Evolutionary conservation across 2,329 filamentous ascomycete species (phyloP).

Genomic region (Knoxdaviesia proteae): DNA sequence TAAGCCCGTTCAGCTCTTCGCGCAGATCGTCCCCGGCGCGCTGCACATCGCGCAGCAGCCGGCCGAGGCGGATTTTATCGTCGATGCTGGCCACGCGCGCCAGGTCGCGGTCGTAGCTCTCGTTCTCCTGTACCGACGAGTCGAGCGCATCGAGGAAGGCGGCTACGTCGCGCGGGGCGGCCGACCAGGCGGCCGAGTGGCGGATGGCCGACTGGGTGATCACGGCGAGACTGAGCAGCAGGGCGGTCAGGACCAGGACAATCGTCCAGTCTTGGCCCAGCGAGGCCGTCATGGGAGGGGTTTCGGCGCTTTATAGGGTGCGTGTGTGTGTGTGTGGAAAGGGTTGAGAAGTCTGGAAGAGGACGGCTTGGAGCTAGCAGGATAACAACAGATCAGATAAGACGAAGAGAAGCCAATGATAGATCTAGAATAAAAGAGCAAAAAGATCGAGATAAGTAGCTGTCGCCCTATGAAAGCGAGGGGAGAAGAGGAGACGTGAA

Average conservation of each 20-base stretch:
- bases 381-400: background rate
- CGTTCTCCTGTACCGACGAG: constrained; percentile 41
- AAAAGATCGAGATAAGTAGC: background rate
- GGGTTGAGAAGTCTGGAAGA: constrained; percentile 2
- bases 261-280: constrained; percentile 33
- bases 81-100: constrained; percentile 35
- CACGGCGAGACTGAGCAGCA: constrained; percentile 32
- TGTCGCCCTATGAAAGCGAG: background rate
- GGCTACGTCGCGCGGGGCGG: constrained; percentile 34
- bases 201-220: constrained; percentile 28
- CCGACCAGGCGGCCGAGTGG: constrained; percentile 33
- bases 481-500: background rate
- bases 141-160: constrained; percentile 39
- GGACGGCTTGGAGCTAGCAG: background rate
- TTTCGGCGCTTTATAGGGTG: constrained; percentile 1
- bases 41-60: constrained; percentile 40
- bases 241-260: constrained; percentile 35
- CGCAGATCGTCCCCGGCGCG: constrained; percentile 37
- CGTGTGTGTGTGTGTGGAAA: constrained; percentile 4
- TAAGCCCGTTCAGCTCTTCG: constrained; percentile 32
- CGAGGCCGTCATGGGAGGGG: constrained; percentile 23
- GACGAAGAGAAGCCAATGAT: background rate
- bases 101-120: constrained; percentile 40
- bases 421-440: background rate
- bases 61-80: constrained; percentile 38